These are phyloP conservation scores for Rutstroemia sp. DNA, from an alignment of 2,329 filamentous ascomycete species.

Conservation along the genomic window DNA sequence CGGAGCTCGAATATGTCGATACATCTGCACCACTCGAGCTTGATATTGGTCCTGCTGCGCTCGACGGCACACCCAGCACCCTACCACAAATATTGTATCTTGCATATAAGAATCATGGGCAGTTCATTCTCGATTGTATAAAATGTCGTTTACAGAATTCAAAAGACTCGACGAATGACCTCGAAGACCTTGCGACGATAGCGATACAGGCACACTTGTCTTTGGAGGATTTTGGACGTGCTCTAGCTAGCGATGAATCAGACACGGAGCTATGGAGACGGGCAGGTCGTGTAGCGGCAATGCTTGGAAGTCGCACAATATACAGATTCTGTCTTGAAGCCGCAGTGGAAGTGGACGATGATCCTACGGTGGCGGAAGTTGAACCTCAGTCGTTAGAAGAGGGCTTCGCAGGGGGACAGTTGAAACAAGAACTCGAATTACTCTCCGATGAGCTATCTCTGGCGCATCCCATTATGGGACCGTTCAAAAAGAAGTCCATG, in stretches of 20 bases:
- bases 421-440: conserved; percentile 47
- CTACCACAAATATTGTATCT: conserved; percentile 86
- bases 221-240: conserved; percentile 49
- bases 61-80: conserved; percentile 70
- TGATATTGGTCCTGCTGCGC: conserved; percentile 52
- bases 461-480: conserved; percentile 53
- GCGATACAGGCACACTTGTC: conserved; percentile 33
- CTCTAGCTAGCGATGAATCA: conserved; percentile 57
- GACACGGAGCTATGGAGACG: conserved; percentile 61
- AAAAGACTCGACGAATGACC: conserved; percentile 19
- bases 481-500: conserved; percentile 47
- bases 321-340: conserved; percentile 58
- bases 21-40: conserved; percentile 41
- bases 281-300: conserved; percentile 49
- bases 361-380: conserved; percentile 54
- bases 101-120: conserved; percentile 90
- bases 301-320: conserved; percentile 49
- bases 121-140: conserved; percentile 76
- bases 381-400: conserved; percentile 57
- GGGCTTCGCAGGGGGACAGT: conserved; percentile 53
- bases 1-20: conserved; percentile 43
- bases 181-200: conserved; percentile 32
- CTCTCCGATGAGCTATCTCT: conserved; percentile 49
- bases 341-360: conserved; percentile 60
- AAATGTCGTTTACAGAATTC: conserved; percentile 43